phyloP scores from a whole-genome alignment of 106 monocot genomes.

The Dactylorhiza incarnata region DNA sequence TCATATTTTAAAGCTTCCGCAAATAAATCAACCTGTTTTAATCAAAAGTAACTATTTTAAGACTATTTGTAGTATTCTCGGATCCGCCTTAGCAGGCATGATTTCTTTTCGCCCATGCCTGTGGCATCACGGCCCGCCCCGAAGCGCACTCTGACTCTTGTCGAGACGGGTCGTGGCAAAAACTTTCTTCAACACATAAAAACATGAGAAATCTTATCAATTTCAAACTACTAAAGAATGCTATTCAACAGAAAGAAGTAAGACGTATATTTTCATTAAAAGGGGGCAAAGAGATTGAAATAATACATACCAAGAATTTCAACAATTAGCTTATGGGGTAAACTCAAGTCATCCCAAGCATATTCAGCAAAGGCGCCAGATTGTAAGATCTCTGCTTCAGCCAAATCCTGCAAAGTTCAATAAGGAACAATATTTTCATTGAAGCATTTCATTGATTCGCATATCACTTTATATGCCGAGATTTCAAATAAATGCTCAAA shows the following conservation, averaged over 20 bases:
- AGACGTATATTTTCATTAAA: neutral
- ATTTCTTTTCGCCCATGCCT: no score
- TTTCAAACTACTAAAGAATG: neutral
- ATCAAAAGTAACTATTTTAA: no score
- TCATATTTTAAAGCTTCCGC: no score
- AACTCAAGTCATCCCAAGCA: conserved; percentile 82
- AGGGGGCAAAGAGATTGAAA: neutral
- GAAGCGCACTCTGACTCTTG: no score
- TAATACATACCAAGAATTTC: conserved; percentile 50
- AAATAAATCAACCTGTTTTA: no score
- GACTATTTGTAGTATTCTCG: no score
- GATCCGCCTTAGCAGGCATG: no score
- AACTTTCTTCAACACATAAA: no score
- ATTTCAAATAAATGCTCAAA: neutral
- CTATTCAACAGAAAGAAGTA: neutral
- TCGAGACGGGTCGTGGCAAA: no score
- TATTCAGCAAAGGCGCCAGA: conserved; percentile 60
- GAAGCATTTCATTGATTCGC: neutral
- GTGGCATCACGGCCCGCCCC: no score
- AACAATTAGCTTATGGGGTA: conserved; percentile 74
- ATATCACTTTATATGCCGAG: neutral
- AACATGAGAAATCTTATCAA: neutral
- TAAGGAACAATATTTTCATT: conserved; percentile 1
- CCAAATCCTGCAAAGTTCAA: conserved; percentile 39
- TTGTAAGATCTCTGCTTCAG: conserved; percentile 33